These are phyloP conservation scores for Biscutella laevigata DNA, from an alignment of 441 rosid genomes.

Conservation along the genomic window DNA sequence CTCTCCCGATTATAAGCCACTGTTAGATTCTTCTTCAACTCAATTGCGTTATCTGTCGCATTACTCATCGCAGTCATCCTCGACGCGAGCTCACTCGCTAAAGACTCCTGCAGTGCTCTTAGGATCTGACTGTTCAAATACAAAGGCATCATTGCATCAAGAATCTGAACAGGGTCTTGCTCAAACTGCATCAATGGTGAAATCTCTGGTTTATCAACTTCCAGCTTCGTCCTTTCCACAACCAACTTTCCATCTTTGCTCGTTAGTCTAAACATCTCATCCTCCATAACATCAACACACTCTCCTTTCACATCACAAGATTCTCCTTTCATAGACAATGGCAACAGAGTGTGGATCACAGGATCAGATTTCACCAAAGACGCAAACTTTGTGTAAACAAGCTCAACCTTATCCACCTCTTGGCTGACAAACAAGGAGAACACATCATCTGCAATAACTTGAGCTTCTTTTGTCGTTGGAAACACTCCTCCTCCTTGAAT, in stretches of 20 bases:
- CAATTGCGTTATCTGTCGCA: conserved; percentile 65
- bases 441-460: conserved; percentile 56
- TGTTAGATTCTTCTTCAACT: conserved; percentile 49
- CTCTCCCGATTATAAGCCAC: conserved; percentile 44
- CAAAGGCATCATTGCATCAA: conserved; percentile 78
- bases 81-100: conserved; percentile 61
- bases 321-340: conserved; percentile 47
- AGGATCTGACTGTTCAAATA: conserved; percentile 68
- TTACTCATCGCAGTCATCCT: conserved; percentile 73
- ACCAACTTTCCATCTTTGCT: conserved; percentile 54
- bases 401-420: conserved; percentile 72
- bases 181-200: conserved; percentile 61
- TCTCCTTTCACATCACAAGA: conserved; percentile 42
- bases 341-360: conserved; percentile 53
- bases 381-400: conserved; percentile 58
- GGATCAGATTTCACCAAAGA: conserved; percentile 58
- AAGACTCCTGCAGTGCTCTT: conserved; percentile 66
- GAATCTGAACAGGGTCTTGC: conserved; percentile 73
- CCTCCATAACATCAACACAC: conserved; percentile 58
- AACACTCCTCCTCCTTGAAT: conserved; percentile 41
- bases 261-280: conserved; percentile 64
- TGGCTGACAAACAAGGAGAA: conserved; percentile 55
- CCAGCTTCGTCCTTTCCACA: conserved; percentile 42
- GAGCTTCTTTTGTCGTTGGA: conserved; percentile 66
- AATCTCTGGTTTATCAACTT: conserved; percentile 21